Conservation (phyloP, 192 early-diverging fungal species). For the Spizellomyces sp. region DNA sequence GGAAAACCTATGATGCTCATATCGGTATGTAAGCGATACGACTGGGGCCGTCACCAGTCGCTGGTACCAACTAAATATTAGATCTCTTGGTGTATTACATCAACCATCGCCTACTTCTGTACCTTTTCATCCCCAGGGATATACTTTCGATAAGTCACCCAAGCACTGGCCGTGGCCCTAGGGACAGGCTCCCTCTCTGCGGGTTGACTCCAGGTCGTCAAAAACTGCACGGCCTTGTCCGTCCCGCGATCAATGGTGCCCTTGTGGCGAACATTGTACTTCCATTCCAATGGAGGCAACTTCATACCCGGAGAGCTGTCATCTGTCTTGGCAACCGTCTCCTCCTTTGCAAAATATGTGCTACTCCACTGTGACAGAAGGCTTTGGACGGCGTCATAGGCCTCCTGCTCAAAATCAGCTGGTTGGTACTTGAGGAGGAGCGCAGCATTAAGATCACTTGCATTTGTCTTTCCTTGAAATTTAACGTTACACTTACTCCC, state of each 20-base stretch:
- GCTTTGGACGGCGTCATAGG: slow-evolving; percentile 1
- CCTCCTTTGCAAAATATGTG: not conserved
- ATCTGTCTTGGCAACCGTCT: too few species aligned
- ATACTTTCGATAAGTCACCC: slow-evolving; percentile 34
- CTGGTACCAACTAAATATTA: too few species aligned
- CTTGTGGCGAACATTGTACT: slow-evolving; percentile 9
- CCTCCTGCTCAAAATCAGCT: not conserved
- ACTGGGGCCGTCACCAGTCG: slow-evolving; percentile 6
- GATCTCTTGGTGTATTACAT: too few species aligned
- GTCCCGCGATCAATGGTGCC: slow-evolving; percentile 4
- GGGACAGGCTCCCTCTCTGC: slow-evolving; percentile 35
- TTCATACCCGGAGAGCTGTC: not conserved
- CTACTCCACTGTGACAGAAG: slow-evolving; percentile 12
- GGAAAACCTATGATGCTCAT: slow-evolving; percentile 36
- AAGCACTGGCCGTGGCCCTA: slow-evolving; percentile 41
- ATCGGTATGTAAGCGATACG: slow-evolving; percentile 32
- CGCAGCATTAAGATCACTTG: too few species aligned
- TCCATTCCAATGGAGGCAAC: slow-evolving; percentile 19
- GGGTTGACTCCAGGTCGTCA: slow-evolving; percentile 42
- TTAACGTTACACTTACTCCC: too few species aligned
- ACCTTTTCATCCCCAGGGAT: not conserved
- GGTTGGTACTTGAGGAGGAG: not conserved
- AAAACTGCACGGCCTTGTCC: slow-evolving; percentile 25
- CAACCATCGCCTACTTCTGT: too few species aligned
- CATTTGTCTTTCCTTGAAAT: too few species aligned